A percentile compares a stretch with the other conserved stretches of the same genome.
phyloP scores from a whole-genome alignment of 208 protist genomes.

The Wallacemonas sp. region DNA sequence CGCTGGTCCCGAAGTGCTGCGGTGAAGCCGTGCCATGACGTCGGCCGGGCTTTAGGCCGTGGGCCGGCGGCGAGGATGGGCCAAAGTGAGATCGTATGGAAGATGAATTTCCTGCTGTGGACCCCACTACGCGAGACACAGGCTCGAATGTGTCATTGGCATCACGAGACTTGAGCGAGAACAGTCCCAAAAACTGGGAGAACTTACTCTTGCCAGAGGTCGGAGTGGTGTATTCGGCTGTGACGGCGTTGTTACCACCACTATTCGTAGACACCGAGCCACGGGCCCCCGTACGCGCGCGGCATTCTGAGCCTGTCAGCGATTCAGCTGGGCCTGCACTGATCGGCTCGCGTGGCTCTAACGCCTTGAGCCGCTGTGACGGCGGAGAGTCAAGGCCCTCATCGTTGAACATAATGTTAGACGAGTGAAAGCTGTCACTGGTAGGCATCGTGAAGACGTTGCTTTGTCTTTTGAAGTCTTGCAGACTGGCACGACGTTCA shows the following conservation, averaged over 20 bases:
- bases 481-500: background rate
- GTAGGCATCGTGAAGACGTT: background rate
- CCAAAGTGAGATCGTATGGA: background rate
- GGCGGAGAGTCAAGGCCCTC: background rate
- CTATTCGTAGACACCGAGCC: no score
- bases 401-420: background rate
- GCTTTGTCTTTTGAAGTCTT: background rate
- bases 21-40: no score
- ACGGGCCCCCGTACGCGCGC: background rate
- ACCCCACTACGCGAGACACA: background rate
- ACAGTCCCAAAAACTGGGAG: background rate
- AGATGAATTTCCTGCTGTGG: background rate
- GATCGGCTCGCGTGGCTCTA: slow-evolving; percentile 4
- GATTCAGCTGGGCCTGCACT: background rate
- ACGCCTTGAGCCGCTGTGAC: background rate
- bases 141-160: background rate
- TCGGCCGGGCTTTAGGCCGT: background rate
- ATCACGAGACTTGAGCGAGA: background rate
- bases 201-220: background rate
- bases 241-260: background rate
- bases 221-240: background rate
- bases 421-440: background rate
- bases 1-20: no score
- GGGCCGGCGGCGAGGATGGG: background rate
- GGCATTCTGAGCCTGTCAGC: background rate